Base-by-base conservation (phyloP, 2,329 filamentous ascomycete genomes). In the Scortechinia acanthostroma region DNA sequence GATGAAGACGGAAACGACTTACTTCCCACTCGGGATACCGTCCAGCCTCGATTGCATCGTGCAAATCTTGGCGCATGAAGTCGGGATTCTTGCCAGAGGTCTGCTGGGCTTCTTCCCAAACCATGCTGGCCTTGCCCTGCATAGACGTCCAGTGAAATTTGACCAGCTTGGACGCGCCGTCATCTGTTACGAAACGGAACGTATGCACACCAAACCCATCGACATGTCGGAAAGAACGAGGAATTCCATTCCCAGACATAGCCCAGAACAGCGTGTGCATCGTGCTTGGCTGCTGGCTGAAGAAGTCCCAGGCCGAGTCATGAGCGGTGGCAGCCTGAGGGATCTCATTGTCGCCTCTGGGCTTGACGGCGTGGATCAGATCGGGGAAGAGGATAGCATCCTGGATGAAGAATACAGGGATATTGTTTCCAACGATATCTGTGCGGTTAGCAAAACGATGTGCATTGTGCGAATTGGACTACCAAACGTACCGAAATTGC, bases 51-150 rank as follows among this genome's bases (percentile, higher is more conserved):
- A 91, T 90, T 22, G 82, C 76, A 6, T 88, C 75, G 56, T 73
- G 87, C 6, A 90, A 67, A 58, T 90, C 86, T 54, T 82, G 73
- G 21, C 84, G 76, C 55, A 88, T 77, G 51, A 70, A 82, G 57
- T 90, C 85, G 14, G 79, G 66, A 52, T 88, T 86, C 65, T 86
- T 83, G n/a, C 85, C 86, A 2, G 79, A 69, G 3, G 81, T 62
- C 15, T 74, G 68, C 52, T 86, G 82, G 0, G 85, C 84, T 53
- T 90, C 86, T 50, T 88, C 83, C 82, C 84, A 87, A 2, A 86
- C 70, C 33, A 88, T 63, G 43, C 73, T 76, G 28, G 78, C 78
- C 47, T 73, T 74, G 35, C 80, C 80, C 50, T 82, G 79, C 51
- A 75, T 71, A 1, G 77, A 72, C 60, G 76, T 80, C 67, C 76